Evolutionary conservation across 1,284 basidiomycete genomes (phyloP), one percentile per base, ranked within the genome.

Genomic region (Spongispora temasekensis): DNA sequence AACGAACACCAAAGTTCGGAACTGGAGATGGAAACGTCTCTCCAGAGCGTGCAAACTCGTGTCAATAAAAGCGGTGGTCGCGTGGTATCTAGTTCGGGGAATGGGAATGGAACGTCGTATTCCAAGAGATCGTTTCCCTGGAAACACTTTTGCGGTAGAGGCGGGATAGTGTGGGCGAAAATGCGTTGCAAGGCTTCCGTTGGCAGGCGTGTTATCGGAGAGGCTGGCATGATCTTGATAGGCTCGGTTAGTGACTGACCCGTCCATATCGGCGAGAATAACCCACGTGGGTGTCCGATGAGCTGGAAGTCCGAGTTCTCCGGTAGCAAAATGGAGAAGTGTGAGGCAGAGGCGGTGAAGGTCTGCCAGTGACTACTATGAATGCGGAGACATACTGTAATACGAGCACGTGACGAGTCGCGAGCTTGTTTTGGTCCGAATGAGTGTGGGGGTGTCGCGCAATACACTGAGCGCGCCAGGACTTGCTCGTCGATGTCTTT

Each of bases 381-480:
- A n/a, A n/a, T n/a, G n/a, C n/a, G n/a, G n/a, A n/a, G n/a, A n/a
- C n/a, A n/a, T n/a, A n/a, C n/a, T n/a, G n/a, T n/a, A n/a, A n/a
- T n/a, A n/a, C n/a, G n/a, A n/a, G n/a, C n/a, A n/a, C n/a, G n/a
- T n/a, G n/a, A n/a, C n/a, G n/a, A n/a, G n/a, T n/a, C n/a, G n/a
- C n/a, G n/a, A n/a, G n/a, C n/a, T n/a, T n/a, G n/a, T n/a, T 46
- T 31, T n/a, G n/a, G n/a, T n/a, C n/a, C n/a, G n/a, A n/a, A n/a
- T n/a, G n/a, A n/a, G n/a, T n/a, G n/a, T n/a, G n/a, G n/a, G n/a
- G 53, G 65, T 61, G 44, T 65, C 56, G 52, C 61, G 63, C 65
- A 66, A 63, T 61, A 63, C 57, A 53, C 6, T 60, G 30, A 60
- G 54, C 60, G 46, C 57, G 55, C 50, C 58, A 44, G 59, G 61